Evolutionary conservation across 2,329 filamentous ascomycete genomes (phyloP).

Genomic region (Ophiocordyceps sinensis): DNA sequence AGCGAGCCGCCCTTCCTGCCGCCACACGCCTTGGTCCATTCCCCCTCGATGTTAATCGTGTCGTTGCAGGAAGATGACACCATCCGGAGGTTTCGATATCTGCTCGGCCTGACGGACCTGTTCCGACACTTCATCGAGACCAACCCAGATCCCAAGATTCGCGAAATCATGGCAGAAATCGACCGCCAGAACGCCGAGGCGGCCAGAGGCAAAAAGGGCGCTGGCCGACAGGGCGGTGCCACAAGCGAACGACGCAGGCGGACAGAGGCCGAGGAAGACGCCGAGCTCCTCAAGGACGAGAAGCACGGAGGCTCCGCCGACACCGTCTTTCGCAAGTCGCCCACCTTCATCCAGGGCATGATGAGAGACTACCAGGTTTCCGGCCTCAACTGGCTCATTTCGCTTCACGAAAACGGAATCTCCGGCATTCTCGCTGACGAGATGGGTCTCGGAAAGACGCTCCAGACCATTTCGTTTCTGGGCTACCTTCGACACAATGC

Average conservation of each 20-base stretch:
- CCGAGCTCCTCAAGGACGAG: constrained; percentile 74
- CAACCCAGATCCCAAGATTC: constrained; percentile 88
- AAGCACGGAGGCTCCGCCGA: constrained; percentile 74
- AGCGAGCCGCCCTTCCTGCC: constrained; percentile 4
- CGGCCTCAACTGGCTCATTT: constrained; percentile 95
- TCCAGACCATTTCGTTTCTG: constrained; percentile 94
- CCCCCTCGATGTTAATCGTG: neutral
- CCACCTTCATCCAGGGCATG: constrained; percentile 68
- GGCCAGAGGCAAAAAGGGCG: constrained; percentile 55
- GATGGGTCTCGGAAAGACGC: constrained; percentile 95
- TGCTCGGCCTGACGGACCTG: constrained; percentile 86
- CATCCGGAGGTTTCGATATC: constrained; percentile 83
- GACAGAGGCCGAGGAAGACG: constrained; percentile 96
- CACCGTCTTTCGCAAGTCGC: constrained; percentile 87
- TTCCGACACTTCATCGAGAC: constrained; percentile 99
- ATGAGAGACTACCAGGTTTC: constrained; percentile 97
- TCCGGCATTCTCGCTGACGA: constrained; percentile 96
- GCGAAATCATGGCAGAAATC: constrained; percentile 86
- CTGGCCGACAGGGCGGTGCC: constrained; percentile 71
- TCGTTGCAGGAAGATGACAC: constrained; percentile 78
- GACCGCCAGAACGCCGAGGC: constrained; percentile 80
- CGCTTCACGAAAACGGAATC: constrained; percentile 95
- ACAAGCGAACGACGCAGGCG: constrained; percentile 64
- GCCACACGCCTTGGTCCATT: neutral
- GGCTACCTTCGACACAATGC: constrained; percentile 87